phyloP scores from a whole-genome alignment of 345 rosid genomes.

The Eucalyptus grandis region DNA sequence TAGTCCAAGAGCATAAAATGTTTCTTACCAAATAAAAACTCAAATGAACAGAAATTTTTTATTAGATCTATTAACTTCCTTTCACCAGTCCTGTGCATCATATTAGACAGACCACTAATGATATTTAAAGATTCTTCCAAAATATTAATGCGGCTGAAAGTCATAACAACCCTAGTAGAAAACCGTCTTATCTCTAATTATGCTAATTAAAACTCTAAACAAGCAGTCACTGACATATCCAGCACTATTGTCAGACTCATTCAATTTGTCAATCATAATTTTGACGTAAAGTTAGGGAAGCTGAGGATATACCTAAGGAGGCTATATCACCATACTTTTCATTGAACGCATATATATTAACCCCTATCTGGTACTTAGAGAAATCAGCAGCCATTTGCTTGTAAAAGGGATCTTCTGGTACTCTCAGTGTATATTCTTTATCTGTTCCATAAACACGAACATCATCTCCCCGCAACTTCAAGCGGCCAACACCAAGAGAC shows the following conservation, averaged over 20 bases:
- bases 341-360: conserved; percentile 80
- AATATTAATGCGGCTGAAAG: not conserved
- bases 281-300: not conserved
- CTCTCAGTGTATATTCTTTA: conserved; percentile 70
- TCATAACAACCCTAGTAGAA: not conserved
- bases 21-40: not conserved
- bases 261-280: not conserved
- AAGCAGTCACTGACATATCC: not conserved
- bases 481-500: conserved; percentile 89
- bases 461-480: conserved; percentile 97
- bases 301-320: conserved; percentile 56
- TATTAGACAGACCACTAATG: not conserved
- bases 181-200: not conserved
- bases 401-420: conserved; percentile 89
- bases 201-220: not conserved
- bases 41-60: not conserved
- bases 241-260: not conserved
- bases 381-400: conserved; percentile 99
- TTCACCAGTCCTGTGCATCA: not conserved
- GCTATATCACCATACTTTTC: conserved; percentile 94
- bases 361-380: conserved; percentile 92
- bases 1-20: not conserved
- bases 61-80: not conserved
- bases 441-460: conserved; percentile 92
- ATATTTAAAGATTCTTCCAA: not conserved